Evolutionary conservation across 2,329 filamentous ascomycete species (phyloP), one percentile per base, ranked within the genome.

Genomic region (Scedosporium aurantiacum): DNA sequence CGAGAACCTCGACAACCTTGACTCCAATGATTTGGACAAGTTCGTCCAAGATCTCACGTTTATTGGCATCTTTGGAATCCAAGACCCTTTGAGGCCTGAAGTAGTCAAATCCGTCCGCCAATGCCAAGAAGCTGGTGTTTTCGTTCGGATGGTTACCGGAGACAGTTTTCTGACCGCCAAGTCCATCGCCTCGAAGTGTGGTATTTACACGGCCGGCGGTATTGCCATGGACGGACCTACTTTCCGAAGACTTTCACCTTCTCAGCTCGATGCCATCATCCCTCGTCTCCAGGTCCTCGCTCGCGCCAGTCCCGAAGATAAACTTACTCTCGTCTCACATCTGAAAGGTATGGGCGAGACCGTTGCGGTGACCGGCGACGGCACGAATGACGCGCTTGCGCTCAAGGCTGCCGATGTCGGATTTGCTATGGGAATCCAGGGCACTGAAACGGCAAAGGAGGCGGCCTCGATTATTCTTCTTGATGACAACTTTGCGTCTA

Each of bases 261-360:
- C 80, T 70, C 67, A 78, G 16, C 68, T 73, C 70, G 70, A 81
- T 59, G 74, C 76, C 1, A 73, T 83, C 23, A 82, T 87, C 47
- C 83, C 82, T 5, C 81, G 84, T 55, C 77, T 89, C 1, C 85
- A 86, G 66, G 85, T 89, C 18, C 78, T 89, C 54, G 86, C 86
- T 28, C 79, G 86, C 58, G 88, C 86, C 0, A 87, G 84, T 52
- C 86, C 86, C 0, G 84, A 89, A 64, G 86, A 89, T 65, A 89
- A 89, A 72, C 76, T 83, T 14, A 80, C 82, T 43, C 77, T 89
- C 40, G 86, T 89, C 37, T 82, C 81, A 66, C 77, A 82, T 47
- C 75, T 89, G 1, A 85, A 86, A 67, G 80, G 83, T 57, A 79
- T 88, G 63, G 85, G 85, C 23, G 82, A 86, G 69, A 86, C 82